Conservation (phyloP, 2,329 filamentous ascomycete species). For the Calonectria naviculata region DNA sequence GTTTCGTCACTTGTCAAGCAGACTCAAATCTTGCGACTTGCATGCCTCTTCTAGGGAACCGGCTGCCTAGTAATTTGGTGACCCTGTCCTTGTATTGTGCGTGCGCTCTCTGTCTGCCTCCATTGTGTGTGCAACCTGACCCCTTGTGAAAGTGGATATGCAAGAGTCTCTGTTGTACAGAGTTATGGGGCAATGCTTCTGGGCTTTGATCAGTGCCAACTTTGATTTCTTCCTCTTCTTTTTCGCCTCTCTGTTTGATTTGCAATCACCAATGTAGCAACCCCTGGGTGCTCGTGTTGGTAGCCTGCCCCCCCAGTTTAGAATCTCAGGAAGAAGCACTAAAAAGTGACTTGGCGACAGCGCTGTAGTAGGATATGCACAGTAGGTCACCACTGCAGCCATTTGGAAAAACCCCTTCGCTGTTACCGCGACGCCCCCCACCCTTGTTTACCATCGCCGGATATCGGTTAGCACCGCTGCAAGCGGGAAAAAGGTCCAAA, state of each 20-base stretch:
- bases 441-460: slow-evolving; percentile 29
- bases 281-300: background rate
- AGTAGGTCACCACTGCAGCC: slow-evolving; percentile 3
- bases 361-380: background rate
- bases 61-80: background rate
- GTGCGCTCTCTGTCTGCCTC: background rate
- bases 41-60: background rate
- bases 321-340: slow-evolving; percentile 9
- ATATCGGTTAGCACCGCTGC: slow-evolving; percentile 36
- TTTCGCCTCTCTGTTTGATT: background rate
- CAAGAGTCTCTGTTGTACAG: background rate
- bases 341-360: slow-evolving; percentile 1
- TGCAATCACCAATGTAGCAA: background rate
- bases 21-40: background rate
- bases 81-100: background rate
- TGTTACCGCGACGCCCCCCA: background rate
- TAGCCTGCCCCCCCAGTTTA: background rate
- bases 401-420: background rate
- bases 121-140: background rate
- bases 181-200: slow-evolving; percentile 1
- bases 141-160: background rate
- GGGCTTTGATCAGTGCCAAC: background rate
- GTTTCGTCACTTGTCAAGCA: background rate
- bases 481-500: slow-evolving; percentile 33
- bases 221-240: background rate